Percentiles rank a stretch among this genome's conserved stretches.
These are phyloP conservation scores for Furcasterigmium furcatum DNA, from an alignment of 2,329 filamentous ascomycete genomes.

Conservation along the genomic window DNA sequence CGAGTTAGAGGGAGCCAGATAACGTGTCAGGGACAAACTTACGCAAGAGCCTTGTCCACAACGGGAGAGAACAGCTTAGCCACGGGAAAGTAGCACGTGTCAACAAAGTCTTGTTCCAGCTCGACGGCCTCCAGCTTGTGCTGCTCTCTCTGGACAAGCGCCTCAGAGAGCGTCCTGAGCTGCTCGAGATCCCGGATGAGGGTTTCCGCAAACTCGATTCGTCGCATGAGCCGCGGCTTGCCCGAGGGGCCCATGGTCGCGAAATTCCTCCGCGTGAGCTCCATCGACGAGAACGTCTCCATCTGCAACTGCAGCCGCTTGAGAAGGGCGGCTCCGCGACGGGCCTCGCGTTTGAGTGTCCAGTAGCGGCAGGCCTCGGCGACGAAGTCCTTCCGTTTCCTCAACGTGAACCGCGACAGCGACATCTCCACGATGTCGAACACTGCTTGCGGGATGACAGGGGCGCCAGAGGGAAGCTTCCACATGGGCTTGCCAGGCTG, in stretches of 20 bases:
- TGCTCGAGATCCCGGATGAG: constrained; percentile 75
- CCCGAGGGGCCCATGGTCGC: constrained; percentile 89
- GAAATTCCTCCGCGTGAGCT: constrained; percentile 92
- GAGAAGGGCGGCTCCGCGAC: constrained; percentile 84
- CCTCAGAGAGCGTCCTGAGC: constrained; percentile 66
- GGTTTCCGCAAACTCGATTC: constrained; percentile 83
- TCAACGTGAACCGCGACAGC: constrained; percentile 73
- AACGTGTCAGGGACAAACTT: constrained; percentile 44
- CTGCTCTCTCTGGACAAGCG: constrained; percentile 72
- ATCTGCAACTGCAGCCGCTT: constrained; percentile 93
- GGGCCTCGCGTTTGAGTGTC: constrained; percentile 93
- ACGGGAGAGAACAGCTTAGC: constrained; percentile 72
- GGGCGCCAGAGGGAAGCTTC: constrained; percentile 92
- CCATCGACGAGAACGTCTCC: constrained; percentile 96
- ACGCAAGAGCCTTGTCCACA: constrained; percentile 77
- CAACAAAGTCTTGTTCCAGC: constrained; percentile 74
- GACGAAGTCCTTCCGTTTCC: constrained; percentile 88
- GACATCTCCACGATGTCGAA: constrained; percentile 83
- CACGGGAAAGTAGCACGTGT: constrained; percentile 90
- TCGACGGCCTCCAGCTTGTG: constrained; percentile 75
- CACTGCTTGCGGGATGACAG: constrained; percentile 86
- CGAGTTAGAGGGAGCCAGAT: constrained; percentile 29
- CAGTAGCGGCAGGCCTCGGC: constrained; percentile 95
- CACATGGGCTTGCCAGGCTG: constrained; percentile 68
- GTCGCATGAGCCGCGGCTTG: constrained; percentile 69